phyloP scores from a whole-genome alignment of 73 alveolate genomes.

The Paramecium tetraurelia region DNA sequence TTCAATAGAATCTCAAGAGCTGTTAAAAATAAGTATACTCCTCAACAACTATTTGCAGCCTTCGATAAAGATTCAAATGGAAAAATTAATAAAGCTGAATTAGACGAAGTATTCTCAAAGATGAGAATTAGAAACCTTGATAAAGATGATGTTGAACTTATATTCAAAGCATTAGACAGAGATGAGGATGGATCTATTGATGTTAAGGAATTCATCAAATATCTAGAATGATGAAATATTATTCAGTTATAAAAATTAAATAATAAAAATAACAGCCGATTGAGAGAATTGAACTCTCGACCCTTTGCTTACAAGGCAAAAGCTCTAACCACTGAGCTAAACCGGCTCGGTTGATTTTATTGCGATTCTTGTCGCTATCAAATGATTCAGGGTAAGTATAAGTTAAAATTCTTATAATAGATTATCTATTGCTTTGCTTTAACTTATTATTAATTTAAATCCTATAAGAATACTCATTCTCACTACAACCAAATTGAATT shows the following conservation, averaged over 20 bases:
- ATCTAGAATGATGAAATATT: not conserved
- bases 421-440: too few species aligned
- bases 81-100: not conserved
- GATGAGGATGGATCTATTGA: slow-evolving; percentile 9
- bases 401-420: not conserved
- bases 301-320: slow-evolving; percentile 57
- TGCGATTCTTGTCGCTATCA: not conserved
- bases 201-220: not conserved
- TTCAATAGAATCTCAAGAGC: not conserved
- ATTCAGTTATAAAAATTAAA: not conserved
- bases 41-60: not conserved
- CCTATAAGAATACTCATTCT: too few species aligned
- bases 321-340: slow-evolving; percentile 50
- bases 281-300: slow-evolving; percentile 57
- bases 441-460: too few species aligned
- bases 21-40: not conserved
- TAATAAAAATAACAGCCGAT: slow-evolving; percentile 40
- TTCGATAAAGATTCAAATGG: slow-evolving; percentile 31
- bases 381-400: not conserved
- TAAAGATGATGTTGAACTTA: slow-evolving; percentile 5
- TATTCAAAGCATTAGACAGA: slow-evolving; percentile 7
- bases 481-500: too few species aligned
- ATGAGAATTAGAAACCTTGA: not conserved
- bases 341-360: not conserved
- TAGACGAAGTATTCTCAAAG: not conserved